phyloP scores from a whole-genome alignment of 805 yeast species.

The Debaryomyces castellii region DNA sequence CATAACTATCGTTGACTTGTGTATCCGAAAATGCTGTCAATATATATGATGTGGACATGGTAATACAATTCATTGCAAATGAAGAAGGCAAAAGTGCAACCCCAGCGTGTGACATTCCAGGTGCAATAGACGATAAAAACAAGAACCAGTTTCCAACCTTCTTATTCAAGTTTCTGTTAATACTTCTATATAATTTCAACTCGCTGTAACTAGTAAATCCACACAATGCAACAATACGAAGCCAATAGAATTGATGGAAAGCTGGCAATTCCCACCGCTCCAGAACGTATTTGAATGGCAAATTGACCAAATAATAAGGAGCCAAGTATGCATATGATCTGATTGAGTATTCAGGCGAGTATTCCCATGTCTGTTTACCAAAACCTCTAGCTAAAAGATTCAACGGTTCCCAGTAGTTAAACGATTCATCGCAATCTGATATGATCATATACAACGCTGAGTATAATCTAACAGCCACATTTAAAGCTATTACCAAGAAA shows the following conservation, averaged over 20 bases:
- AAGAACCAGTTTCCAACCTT: constrained; percentile 59
- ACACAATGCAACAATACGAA: constrained; percentile 43
- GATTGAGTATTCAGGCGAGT: constrained; percentile 85
- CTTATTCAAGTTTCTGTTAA: constrained; percentile 33
- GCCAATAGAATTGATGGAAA: constrained; percentile 47
- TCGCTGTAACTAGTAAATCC: constrained; percentile 52
- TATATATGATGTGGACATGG: constrained; percentile 43
- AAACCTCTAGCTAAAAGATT: constrained; percentile 74
- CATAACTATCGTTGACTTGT: background rate
- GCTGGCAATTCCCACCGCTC: constrained; percentile 16
- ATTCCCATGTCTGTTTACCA: constrained; percentile 96
- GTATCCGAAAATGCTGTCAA: constrained; percentile 19
- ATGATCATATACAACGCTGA: constrained; percentile 62
- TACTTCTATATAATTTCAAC: constrained; percentile 43
- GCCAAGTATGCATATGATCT: constrained; percentile 80
- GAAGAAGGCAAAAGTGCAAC: constrained; percentile 84
- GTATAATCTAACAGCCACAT: constrained; percentile 22
- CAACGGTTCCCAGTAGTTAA: constrained; percentile 93
- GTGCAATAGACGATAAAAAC: constrained; percentile 57
- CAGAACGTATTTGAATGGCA: constrained; percentile 17
- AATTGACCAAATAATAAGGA: constrained; percentile 40
- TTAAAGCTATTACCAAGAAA: background rate
- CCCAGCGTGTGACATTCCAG: constrained; percentile 89
- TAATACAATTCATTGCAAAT: constrained; percentile 54
- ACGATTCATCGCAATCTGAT: constrained; percentile 90